Evolutionary conservation across 2,329 filamentous ascomycete species (phyloP).

Genomic region (Epichloe amarillans): DNA sequence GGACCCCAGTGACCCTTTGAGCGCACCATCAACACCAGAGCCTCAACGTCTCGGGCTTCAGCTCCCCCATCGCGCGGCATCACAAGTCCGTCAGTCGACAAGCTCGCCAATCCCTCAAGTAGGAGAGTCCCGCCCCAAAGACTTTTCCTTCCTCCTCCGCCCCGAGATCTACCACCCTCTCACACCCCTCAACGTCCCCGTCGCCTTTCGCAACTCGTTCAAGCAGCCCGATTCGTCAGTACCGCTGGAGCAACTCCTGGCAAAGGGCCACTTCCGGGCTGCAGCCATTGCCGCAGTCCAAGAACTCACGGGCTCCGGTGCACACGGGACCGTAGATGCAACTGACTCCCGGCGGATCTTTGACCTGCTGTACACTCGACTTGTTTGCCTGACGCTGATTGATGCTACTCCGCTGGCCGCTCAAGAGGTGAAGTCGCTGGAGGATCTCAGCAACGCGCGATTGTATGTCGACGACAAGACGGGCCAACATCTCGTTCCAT

Average conservation of each 20-base stretch:
- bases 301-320: slow-evolving; percentile 39
- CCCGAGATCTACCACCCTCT: slow-evolving; percentile 76
- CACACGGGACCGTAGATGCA: slow-evolving; percentile 31
- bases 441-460: slow-evolving; percentile 43
- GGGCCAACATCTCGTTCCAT: slow-evolving; percentile 61
- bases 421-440: slow-evolving; percentile 51
- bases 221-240: slow-evolving; percentile 50
- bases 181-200: slow-evolving; percentile 45
- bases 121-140: slow-evolving; percentile 33
- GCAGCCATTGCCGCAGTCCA: slow-evolving; percentile 58
- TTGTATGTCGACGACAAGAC: slow-evolving; percentile 43
- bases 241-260: slow-evolving; percentile 54
- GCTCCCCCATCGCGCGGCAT: slow-evolving; percentile 11
- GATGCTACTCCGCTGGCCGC: slow-evolving; percentile 56
- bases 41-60: slow-evolving; percentile 3
- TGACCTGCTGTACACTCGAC: slow-evolving; percentile 62
- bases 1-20: slow-evolving; percentile 4
- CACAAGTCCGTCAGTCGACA: slow-evolving; percentile 7
- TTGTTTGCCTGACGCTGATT: slow-evolving; percentile 71
- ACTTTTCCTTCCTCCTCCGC: slow-evolving; percentile 69
- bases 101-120: slow-evolving; percentile 17
- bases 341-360: slow-evolving; percentile 57
- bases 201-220: slow-evolving; percentile 55
- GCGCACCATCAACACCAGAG: slow-evolving; percentile 4
- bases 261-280: slow-evolving; percentile 63